Evolutionary conservation across 1,284 basidiomycete species (phyloP).

Genomic region (Afroboletus lepidellus): DNA sequence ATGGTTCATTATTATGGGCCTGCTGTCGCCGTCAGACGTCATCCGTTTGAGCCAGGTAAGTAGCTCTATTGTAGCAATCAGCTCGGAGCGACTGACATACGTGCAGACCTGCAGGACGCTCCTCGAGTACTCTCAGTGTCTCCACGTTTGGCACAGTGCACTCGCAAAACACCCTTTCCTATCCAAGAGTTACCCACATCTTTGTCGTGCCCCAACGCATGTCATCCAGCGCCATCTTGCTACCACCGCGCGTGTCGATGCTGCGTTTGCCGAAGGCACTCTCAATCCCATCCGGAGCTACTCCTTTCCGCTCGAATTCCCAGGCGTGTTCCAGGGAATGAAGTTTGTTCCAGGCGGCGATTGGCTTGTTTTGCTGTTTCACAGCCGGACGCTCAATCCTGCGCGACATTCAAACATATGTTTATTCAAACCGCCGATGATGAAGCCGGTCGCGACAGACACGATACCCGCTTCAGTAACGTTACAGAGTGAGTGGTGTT

Average conservation of each 20-base stretch:
- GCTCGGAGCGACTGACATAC: neutral
- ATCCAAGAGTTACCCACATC: constrained; percentile 27
- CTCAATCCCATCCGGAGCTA: constrained; percentile 22
- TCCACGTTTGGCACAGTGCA: constrained; percentile 26
- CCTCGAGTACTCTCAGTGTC: constrained; percentile 24
- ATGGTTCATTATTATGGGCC: constrained; percentile 32
- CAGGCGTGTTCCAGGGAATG: constrained; percentile 32
- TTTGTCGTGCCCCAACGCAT: constrained; percentile 16
- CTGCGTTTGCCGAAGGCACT: constrained; percentile 17
- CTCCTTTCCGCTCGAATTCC: constrained; percentile 31
- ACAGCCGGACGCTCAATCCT: constrained; percentile 33
- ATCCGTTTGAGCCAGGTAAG: constrained; percentile 29
- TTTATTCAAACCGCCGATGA: constrained; percentile 22
- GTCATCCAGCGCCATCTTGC: constrained; percentile 25
- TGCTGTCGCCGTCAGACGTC: constrained; percentile 27
- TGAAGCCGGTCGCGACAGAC: neutral
- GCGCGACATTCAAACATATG: constrained; percentile 32
- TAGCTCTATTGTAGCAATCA: neutral
- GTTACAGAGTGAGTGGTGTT: constrained; percentile 31
- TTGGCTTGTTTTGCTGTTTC: constrained; percentile 32
- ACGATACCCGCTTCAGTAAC: constrained; percentile 18
- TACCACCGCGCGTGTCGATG: constrained; percentile 26
- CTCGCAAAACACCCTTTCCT: constrained; percentile 28
- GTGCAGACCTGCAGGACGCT: constrained; percentile 30
- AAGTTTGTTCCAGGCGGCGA: constrained; percentile 31